phyloP scores from a whole-genome alignment of 805 yeast species.

The Metschnikowia noctiluminum region DNA sequence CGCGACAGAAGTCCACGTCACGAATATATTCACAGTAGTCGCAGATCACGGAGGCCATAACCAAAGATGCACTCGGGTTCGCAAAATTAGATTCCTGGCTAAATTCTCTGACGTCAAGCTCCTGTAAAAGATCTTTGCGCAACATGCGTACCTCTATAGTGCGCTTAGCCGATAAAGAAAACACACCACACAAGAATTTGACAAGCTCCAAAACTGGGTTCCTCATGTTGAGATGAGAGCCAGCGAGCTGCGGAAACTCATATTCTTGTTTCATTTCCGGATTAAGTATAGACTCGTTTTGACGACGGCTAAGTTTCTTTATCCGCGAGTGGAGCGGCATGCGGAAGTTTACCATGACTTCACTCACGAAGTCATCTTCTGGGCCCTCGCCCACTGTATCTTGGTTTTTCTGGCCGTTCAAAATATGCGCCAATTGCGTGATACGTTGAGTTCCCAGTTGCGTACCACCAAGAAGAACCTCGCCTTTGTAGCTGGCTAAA shows the following conservation, averaged over 20 bases:
- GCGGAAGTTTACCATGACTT: conserved; percentile 56
- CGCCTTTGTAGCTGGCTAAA: conserved; percentile 53
- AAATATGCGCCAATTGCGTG: conserved; percentile 62
- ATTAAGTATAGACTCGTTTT: conserved; percentile 68
- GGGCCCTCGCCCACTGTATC: conserved; percentile 33
- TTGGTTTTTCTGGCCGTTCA: conserved; percentile 40
- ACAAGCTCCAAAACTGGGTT: conserved; percentile 81
- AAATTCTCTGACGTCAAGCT: conserved; percentile 83
- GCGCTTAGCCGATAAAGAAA: conserved; percentile 60
- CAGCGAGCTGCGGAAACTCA: conserved; percentile 73
- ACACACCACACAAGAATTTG: conserved; percentile 69
- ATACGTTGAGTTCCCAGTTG: conserved; percentile 52
- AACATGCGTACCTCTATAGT: conserved; percentile 70
- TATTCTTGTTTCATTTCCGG: conserved; percentile 63
- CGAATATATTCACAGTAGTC: conserved; percentile 69
- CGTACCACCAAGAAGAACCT: conserved; percentile 34
- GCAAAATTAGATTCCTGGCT: conserved; percentile 66
- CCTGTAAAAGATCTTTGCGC: conserved; percentile 66
- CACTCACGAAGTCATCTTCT: conserved; percentile 36
- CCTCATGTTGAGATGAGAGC: conserved; percentile 54
- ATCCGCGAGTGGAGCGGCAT: conserved; percentile 65
- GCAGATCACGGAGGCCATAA: conserved; percentile 69
- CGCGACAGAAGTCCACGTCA: conserved; percentile 81
- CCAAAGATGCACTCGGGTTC: conserved; percentile 71
- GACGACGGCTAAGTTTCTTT: conserved; percentile 60